Base-by-base conservation (phyloP, 257 asterid genomes). In the Pogostemon cablin region DNA sequence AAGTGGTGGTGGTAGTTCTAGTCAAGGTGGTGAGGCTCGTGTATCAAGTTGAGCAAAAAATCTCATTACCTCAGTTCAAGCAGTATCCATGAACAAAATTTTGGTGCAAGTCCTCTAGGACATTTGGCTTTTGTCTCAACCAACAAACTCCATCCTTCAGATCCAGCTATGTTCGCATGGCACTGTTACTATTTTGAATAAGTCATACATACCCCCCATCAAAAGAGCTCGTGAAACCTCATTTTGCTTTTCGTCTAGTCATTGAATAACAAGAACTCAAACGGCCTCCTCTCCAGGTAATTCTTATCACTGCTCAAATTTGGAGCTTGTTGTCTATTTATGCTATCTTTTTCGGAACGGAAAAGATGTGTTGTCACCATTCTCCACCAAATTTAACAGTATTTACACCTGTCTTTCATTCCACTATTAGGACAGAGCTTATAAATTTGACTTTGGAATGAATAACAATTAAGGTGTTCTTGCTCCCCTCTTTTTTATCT, bases 301-400 rank as follows among this genome's bases (percentile, higher is more conserved):
- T 75, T 64, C 71, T 57, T 72, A 78, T 76, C 85, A 48, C 48
- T 72, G 72, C 74, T 79, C 79, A 63, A 67, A 72, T 41, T 85
- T 78, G 84, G 84, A 82, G 84, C 89, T 65, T 66, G 77, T 76
- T 85, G 77, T 72, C 84, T 75, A 80, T 80, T 80, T 68, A 60
- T 75, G 85, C 65, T 55, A 69, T 84, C 73, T 77, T 81, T 81
- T 72, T 66, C 78, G 63, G 78, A 77, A 81, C 70, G 71, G 54
- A 69, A 80, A 78, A 75, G 65, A 75, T 52, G 67, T 35, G 34
- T 73, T 63, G 66, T 75, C 77, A 73, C 77, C 65, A 69, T 85
- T 85, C 73, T 69, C 86, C 81, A 71, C 81, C 72, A 65, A 71
- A 80, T 79, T 73, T 81, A 75, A 67, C 79, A 60, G 72, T 79